Evolutionary conservation across 2,329 filamentous ascomycete species (phyloP), one percentile per base, ranked within the genome.

Genomic region (Pseudogymnoascus sp.): DNA sequence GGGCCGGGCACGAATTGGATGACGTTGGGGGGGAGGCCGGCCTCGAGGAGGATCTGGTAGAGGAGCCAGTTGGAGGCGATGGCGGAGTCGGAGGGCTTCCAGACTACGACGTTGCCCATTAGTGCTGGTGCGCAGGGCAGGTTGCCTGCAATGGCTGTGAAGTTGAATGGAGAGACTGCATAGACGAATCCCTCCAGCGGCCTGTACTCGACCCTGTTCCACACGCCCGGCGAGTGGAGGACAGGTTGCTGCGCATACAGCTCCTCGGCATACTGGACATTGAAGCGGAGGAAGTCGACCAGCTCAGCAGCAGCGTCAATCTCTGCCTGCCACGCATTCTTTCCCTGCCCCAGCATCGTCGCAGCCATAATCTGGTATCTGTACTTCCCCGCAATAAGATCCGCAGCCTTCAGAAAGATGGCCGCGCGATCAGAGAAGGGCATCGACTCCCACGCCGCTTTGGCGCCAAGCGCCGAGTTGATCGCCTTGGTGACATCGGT

Each of bases 271-370:
- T 94, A 97, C 74, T 92, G 86, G 60, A 97, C 93, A 71, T 94
- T 94, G 80, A 97, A 96, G 71, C 91, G 85, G 72, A 97, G 79
- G 76, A 97, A 97, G 74, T 99, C 93, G 68, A 85, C 88, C 68
- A 96, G 77, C 80, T 99, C 94, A 7, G 93, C 93, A 15, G 93
- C 93, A 38, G 92, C 83, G 75, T 97, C 93, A 66, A 97, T 97
- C 81, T 99, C 93, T n/a, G 94, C 93, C 76, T 99, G 93, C 91
- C 91, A 97, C 57, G 90, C 91, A 74, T 97, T 97, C 84, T 97
- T 97, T 70, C 94, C 93, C 77, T 99, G 93, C 64, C 93, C 94
- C 33, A 96, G 80, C 85, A 97, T 96, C 12, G 94, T 97, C 47
- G 91, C 85, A 6, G 94, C 93, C 89, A 97, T 96, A 69, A 99